A percentile compares a stretch with the other conserved stretches of the same genome.
These are phyloP conservation scores for Colletotrichum somersetense DNA, from an alignment of 2,329 filamentous ascomycete genomes.

Conservation along the genomic window DNA sequence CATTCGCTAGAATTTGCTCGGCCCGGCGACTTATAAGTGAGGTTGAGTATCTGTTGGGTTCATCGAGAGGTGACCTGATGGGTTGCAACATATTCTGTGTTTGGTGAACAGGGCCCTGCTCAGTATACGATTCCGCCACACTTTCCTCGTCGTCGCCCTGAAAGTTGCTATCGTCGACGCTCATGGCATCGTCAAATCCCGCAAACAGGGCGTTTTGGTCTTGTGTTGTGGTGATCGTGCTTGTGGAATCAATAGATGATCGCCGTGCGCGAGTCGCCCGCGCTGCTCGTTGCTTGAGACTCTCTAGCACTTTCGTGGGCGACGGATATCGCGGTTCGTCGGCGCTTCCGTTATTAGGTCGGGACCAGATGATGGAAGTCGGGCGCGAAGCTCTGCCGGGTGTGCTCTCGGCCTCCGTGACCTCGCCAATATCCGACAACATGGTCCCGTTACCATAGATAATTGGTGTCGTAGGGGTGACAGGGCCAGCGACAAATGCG, in stretches of 20 bases:
- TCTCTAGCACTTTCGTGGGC: slow-evolving; percentile 59
- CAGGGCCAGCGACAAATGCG: slow-evolving; percentile 57
- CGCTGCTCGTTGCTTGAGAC: slow-evolving; percentile 61
- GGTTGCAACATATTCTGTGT: slow-evolving; percentile 46
- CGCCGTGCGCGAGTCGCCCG: slow-evolving; percentile 62
- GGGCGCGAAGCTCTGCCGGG: slow-evolving; percentile 56
- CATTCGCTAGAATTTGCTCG: slow-evolving; percentile 92
- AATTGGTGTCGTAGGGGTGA: slow-evolving; percentile 71
- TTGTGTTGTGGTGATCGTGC: slow-evolving; percentile 69
- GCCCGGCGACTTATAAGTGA: slow-evolving; percentile 83
- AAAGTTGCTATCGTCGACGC: slow-evolving; percentile 74
- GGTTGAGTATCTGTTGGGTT: slow-evolving; percentile 73
- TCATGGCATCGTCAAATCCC: slow-evolving; percentile 72
- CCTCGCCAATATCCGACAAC: slow-evolving; percentile 74
- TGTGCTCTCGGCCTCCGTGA: slow-evolving; percentile 66
- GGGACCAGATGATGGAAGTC: slow-evolving; percentile 31
- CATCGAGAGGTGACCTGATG: slow-evolving; percentile 47
- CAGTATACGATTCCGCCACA: slow-evolving; percentile 68
- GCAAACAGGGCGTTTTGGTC: slow-evolving; percentile 64
- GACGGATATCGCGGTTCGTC: slow-evolving; percentile 51
- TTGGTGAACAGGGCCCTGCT: slow-evolving; percentile 56
- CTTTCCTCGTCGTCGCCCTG: slow-evolving; percentile 78
- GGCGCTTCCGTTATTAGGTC: slow-evolving; percentile 50
- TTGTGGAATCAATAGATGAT: slow-evolving; percentile 70
- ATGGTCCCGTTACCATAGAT: slow-evolving; percentile 79